Conservation (phyloP, 2,329 filamentous ascomycete genomes). For the Aureobasidium sp. region DNA sequence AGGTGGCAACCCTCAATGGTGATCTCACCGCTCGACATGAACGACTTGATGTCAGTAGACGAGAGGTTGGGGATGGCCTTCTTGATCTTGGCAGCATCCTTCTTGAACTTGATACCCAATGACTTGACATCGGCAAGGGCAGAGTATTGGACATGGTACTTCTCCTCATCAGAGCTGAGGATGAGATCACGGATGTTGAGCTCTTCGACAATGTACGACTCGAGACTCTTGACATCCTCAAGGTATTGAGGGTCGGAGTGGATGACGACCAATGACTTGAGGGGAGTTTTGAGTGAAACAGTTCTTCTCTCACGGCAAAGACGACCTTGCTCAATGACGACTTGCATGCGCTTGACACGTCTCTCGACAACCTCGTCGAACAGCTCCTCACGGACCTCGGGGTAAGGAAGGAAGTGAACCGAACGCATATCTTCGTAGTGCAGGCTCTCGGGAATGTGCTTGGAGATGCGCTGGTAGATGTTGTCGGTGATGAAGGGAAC, state of each 20-base stretch:
- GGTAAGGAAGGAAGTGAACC: constrained; percentile 88
- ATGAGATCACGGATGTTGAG: constrained; percentile 83
- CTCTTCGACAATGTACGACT: constrained; percentile 86
- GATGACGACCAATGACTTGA: constrained; percentile 84
- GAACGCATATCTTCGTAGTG: constrained; percentile 66
- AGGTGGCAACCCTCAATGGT: constrained; percentile 80
- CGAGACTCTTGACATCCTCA: constrained; percentile 75
- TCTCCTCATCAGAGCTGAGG: constrained; percentile 76
- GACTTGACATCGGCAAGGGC: constrained; percentile 88
- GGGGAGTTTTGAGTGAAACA: constrained; percentile 81
- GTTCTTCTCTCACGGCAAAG: constrained; percentile 78
- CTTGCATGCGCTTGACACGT: constrained; percentile 84
- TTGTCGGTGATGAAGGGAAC: constrained; percentile 93
- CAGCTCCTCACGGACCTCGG: constrained; percentile 78
- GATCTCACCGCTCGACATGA: constrained; percentile 66
- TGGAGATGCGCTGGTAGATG: constrained; percentile 79
- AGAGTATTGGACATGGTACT: constrained; percentile 88
- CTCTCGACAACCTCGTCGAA: constrained; percentile 84
- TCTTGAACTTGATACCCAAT: constrained; percentile 94
- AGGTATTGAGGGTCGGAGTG: constrained; percentile 77
- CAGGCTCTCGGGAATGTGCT: constrained; percentile 69
- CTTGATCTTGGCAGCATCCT: constrained; percentile 85
- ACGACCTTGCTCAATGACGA: constrained; percentile 84
- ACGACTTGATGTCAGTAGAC: constrained; percentile 74
- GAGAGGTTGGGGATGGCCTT: constrained; percentile 75